These are phyloP conservation scores for Erysimum cheiri DNA, from an alignment of 441 rosid genomes.

Conservation along the genomic window DNA sequence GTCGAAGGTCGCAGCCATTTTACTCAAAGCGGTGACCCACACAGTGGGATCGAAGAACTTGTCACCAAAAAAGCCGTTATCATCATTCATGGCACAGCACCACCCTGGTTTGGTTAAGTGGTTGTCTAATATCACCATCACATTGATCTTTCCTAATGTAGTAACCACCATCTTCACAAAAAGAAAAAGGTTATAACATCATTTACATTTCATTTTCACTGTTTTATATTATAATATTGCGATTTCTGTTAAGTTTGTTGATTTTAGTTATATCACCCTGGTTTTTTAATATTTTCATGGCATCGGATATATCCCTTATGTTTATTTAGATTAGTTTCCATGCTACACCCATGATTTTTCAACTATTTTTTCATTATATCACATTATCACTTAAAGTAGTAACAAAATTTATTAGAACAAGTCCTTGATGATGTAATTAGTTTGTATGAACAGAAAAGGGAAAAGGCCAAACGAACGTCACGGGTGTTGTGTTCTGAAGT, in stretches of 20 bases:
- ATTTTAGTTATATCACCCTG: constrained; percentile 8
- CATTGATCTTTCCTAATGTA: constrained; percentile 59
- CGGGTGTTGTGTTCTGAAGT: constrained; percentile 34
- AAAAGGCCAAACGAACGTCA: constrained; percentile 43
- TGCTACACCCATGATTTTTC: not conserved
- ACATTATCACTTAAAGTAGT: not conserved
- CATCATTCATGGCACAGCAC: constrained; percentile 78
- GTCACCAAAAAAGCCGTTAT: constrained; percentile 94
- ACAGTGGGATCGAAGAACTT: constrained; percentile 64
- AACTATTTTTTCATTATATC: not conserved
- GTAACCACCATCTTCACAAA: constrained; percentile 64
- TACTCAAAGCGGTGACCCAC: constrained; percentile 69
- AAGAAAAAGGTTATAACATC: not conserved
- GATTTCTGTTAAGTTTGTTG: constrained; percentile 11
- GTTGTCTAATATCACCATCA: constrained; percentile 90
- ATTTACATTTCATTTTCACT: constrained; percentile 9
- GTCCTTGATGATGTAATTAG: not conserved
- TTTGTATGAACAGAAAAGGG: constrained; percentile 23
- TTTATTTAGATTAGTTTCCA: not conserved
- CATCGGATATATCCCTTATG: constrained; percentile 14
- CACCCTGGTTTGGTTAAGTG: constrained; percentile 91
- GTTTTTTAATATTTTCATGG: not conserved
- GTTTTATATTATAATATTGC: constrained; percentile 5
- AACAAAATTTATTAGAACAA: not conserved
- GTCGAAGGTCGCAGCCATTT: constrained; percentile 65